Conservation (phyloP, 768 basidiomycete genomes). For the Lyophyllum atratum region DNA sequence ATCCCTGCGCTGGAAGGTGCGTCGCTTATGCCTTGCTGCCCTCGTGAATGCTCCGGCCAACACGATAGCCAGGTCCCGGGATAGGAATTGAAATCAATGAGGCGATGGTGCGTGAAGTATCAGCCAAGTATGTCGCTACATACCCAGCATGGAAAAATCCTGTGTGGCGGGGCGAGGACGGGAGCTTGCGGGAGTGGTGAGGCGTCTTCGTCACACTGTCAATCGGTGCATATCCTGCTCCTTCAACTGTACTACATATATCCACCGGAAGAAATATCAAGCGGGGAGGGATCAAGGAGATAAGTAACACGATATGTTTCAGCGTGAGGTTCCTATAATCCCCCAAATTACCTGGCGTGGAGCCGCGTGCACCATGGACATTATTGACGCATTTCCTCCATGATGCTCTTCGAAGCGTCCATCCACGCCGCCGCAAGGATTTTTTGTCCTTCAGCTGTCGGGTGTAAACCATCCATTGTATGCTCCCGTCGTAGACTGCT, state of each 20-base stretch:
- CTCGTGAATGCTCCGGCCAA: no score
- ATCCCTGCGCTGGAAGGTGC: conserved; percentile 44
- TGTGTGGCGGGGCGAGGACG: conserved; percentile 57
- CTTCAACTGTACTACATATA: no score
- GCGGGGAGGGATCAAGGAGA: no score
- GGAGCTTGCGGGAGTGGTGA: conserved; percentile 56
- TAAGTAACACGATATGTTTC: no score
- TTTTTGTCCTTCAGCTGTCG: conserved; percentile 6
- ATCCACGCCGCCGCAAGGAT: conserved; percentile 8
- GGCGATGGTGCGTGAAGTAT: conserved; percentile 42
- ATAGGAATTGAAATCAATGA: conserved; percentile 68
- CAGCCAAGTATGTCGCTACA: conserved; percentile 33
- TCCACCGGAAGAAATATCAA: no score
- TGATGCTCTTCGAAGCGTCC: background rate
- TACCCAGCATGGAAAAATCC: conserved; percentile 56
- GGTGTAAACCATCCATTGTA: conserved; percentile 15
- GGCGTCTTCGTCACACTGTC: background rate
- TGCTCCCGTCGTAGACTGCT: background rate
- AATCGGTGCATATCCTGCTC: no score
- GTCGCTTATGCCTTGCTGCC: no score
- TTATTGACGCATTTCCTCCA: background rate
- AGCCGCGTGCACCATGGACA: no score
- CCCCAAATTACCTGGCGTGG: no score
- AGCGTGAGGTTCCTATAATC: no score
- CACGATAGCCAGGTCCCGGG: conserved; percentile 45